phyloP scores from a whole-genome alignment of 495 filamentous ascomycete genomes.

The Ramalina intermedia region DNA sequence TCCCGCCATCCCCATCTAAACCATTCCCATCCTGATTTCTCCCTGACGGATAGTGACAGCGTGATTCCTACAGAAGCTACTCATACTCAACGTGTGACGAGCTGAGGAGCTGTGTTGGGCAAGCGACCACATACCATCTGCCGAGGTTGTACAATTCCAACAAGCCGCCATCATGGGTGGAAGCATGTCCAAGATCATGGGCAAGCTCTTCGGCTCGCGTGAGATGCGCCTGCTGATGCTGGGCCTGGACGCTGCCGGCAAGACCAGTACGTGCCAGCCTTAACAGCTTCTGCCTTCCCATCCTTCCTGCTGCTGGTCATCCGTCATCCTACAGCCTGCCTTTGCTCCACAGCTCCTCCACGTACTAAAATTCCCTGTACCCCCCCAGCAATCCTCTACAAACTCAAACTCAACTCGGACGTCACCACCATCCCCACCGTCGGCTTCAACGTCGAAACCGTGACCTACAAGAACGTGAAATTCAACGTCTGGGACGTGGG shows the following conservation, averaged over 20 bases:
- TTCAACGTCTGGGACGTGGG: conserved; percentile 99
- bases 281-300: not conserved
- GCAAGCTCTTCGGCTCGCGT: conserved; percentile 96
- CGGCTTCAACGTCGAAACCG: conserved; percentile 99
- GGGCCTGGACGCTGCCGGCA: conserved; percentile 96
- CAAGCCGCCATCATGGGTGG: conserved; percentile 48
- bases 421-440: conserved; percentile 99
- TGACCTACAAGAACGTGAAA: conserved; percentile 99
- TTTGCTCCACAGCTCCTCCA: not conserved
- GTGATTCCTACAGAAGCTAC: too few species aligned
- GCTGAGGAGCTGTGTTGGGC: too few species aligned
- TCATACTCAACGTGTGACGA: too few species aligned
- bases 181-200: conserved; percentile 75
- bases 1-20: too few species aligned
- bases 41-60: too few species aligned
- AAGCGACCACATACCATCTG: too few species aligned
- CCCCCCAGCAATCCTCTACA: conserved; percentile 73
- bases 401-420: conserved; percentile 96
- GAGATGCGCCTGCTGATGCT: conserved; percentile 96
- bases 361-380: not conserved
- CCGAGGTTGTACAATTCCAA: too few species aligned
- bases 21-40: too few species aligned
- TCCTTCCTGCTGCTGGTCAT: not conserved
- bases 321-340: not conserved
- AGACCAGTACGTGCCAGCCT: conserved; percentile 47